phyloP scores from a whole-genome alignment of 2,329 filamentous ascomycete species.

The Stromatinia cepivora region DNA sequence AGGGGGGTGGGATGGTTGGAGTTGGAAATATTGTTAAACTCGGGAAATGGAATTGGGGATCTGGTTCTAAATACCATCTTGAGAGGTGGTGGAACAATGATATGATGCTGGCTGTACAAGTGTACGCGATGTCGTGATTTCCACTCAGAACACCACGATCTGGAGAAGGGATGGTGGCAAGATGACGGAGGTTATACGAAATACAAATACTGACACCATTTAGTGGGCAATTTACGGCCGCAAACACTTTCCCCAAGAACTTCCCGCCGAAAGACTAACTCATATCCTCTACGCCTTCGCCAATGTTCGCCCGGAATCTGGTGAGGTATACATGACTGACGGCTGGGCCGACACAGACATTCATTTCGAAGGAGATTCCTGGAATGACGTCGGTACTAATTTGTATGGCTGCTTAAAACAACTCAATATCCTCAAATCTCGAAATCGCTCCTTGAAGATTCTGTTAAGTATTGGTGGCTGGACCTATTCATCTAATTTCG shows the following conservation, averaged over 20 bases:
- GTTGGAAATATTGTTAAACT: too few species aligned
- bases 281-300: conserved; percentile 91
- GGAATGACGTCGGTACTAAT: conserved; percentile 74
- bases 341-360: conserved; percentile 58
- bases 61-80: neutral
- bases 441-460: conserved; percentile 80
- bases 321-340: conserved; percentile 71
- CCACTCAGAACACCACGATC: neutral
- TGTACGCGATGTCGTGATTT: conserved; percentile 13
- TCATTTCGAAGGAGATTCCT: conserved; percentile 59
- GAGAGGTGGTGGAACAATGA: neutral
- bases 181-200: neutral
- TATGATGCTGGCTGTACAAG: neutral
- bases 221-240: conserved; percentile 77
- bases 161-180: neutral
- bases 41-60: too few species aligned
- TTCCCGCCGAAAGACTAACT: conserved; percentile 78
- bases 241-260: conserved; percentile 80
- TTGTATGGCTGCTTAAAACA: conserved; percentile 89
- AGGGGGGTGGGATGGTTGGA: neutral
- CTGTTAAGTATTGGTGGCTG: conserved; percentile 88
- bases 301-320: conserved; percentile 75
- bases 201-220: conserved; percentile 28
- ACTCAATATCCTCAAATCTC: conserved; percentile 77
- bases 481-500: conserved; percentile 87